Evolutionary conservation across 1,139 yeast species (phyloP).

Genomic region (Saccharomyces hybrid): DNA sequence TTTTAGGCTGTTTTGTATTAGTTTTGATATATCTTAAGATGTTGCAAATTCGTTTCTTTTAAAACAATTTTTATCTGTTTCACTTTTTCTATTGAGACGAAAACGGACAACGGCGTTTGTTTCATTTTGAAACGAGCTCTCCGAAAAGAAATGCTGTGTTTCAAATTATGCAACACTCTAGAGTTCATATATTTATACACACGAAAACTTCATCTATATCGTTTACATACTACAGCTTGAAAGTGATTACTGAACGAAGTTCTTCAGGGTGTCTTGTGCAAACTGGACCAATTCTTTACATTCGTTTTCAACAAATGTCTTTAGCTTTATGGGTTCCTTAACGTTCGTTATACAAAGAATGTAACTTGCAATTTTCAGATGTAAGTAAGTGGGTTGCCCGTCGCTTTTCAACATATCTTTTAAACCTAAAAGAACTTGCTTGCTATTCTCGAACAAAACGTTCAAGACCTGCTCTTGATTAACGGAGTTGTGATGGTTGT

Average conservation of each 20-base stretch:
- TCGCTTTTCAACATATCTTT: neutral
- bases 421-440: neutral
- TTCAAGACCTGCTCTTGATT: neutral
- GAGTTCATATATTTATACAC: neutral
- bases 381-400: slow-evolving; percentile 5
- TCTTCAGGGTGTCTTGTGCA: neutral
- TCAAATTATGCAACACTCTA: neutral
- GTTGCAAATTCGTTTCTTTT: neutral
- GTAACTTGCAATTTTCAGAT: slow-evolving; percentile 15
- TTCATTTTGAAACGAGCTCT: neutral
- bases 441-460: neutral
- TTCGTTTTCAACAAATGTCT: neutral
- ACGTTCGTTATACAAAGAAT: slow-evolving; percentile 7
- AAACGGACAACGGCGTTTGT: neutral
- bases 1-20: neutral
- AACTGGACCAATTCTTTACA: neutral
- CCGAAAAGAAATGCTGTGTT: neutral
- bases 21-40: neutral
- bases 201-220: neutral
- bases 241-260: neutral
- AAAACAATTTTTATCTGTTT: neutral
- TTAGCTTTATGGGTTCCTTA: slow-evolving; percentile 1
- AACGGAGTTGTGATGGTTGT: neutral
- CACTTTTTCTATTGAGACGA: neutral
- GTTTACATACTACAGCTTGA: neutral